These are phyloP conservation scores for Dendrothele bispora DNA, from an alignment of 768 basidiomycete genomes.

Conservation along the genomic window DNA sequence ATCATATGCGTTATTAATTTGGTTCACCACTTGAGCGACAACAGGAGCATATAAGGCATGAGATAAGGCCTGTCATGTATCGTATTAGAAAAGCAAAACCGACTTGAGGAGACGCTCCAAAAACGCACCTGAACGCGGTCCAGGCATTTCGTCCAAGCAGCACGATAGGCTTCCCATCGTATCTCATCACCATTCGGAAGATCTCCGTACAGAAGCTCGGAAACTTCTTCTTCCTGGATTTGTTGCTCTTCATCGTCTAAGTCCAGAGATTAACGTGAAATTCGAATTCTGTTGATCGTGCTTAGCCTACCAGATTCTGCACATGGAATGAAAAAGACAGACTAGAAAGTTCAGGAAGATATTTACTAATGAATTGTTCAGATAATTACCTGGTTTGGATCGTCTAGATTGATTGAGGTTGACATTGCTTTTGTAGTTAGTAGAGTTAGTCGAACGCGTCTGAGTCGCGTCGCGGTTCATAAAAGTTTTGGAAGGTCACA, in stretches of 20 bases:
- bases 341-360: neutral
- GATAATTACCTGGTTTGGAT: neutral
- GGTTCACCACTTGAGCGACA: conserved; percentile 40
- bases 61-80: conserved; percentile 40
- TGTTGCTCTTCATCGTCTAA: neutral
- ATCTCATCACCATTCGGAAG: conserved; percentile 13
- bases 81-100: neutral
- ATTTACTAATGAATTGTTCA: neutral
- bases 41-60: conserved; percentile 49
- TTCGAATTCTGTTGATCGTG: neutral
- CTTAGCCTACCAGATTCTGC: neutral
- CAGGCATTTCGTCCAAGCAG: conserved; percentile 61
- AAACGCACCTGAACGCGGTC: conserved; percentile 49
- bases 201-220: neutral
- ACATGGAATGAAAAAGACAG: conserved; percentile 6
- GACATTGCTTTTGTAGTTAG: too few species aligned
- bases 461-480: too few species aligned
- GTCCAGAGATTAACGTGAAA: neutral
- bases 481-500: too few species aligned
- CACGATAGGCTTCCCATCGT: conserved; percentile 53
- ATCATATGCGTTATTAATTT: conserved; percentile 44
- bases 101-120: neutral
- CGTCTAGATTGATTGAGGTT: neutral
- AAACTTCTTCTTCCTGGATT: neutral
- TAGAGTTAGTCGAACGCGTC: too few species aligned